These are phyloP conservation scores for Paecilomyces sp. DNA, from an alignment of 2,329 filamentous ascomycete species.

Conservation along the genomic window DNA sequence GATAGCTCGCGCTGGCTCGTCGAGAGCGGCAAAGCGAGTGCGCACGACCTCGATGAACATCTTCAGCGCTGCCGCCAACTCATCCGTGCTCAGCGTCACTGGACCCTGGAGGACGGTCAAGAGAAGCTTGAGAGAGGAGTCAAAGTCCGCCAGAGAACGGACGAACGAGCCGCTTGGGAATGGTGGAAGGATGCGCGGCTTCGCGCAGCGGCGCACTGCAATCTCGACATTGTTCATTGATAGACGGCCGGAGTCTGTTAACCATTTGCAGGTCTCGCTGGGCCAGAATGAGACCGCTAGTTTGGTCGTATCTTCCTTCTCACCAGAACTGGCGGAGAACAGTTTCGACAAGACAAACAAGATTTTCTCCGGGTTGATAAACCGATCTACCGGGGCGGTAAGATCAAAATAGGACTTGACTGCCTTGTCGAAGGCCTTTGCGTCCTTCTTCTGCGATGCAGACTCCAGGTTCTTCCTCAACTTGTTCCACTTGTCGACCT, in stretches of 20 bases:
- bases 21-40: slow-evolving; percentile 22
- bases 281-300: slow-evolving; percentile 31
- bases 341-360: slow-evolving; percentile 33
- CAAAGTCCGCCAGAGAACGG: slow-evolving; percentile 31
- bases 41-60: slow-evolving; percentile 33
- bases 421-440: slow-evolving; percentile 25
- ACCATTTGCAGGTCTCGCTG: slow-evolving; percentile 32
- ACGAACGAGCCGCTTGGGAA: slow-evolving; percentile 32
- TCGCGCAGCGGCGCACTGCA: slow-evolving; percentile 27
- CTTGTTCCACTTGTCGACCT: slow-evolving; percentile 27
- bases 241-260: slow-evolving; percentile 32
- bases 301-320: slow-evolving; percentile 13
- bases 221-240: slow-evolving; percentile 32
- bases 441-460: slow-evolving; percentile 19
- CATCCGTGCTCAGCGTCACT: slow-evolving; percentile 26
- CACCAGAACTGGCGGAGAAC: slow-evolving; percentile 20
- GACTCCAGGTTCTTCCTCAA: slow-evolving; percentile 23
- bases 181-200: slow-evolving; percentile 26
- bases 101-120: slow-evolving; percentile 29
- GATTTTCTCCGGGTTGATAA: slow-evolving; percentile 29
- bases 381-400: slow-evolving; percentile 13
- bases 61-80: slow-evolving; percentile 33
- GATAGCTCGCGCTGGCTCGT: slow-evolving; percentile 24
- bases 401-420: slow-evolving; percentile 21
- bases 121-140: slow-evolving; percentile 31